Base-by-base conservation (phyloP, 805 yeast genomes). In the Zygotorulaspora sp. region DNA sequence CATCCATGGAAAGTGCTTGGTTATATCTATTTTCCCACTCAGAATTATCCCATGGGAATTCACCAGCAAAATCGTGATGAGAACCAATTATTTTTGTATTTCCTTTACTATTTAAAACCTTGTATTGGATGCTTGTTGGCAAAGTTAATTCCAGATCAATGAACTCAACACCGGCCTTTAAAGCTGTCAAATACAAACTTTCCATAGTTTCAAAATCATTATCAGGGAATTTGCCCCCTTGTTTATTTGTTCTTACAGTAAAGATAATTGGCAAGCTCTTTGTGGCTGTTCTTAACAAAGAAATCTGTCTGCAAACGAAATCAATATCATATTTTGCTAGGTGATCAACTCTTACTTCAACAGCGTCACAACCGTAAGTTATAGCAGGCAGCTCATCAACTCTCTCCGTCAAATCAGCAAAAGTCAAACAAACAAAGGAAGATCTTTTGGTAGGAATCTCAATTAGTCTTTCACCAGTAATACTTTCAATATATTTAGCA, bases 201-300 rank as follows among this genome's bases (percentile, higher is more conserved):
- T 68, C 71, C 40, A 85, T 71, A 14, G 62, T 52, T 4, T 60
- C 70, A 18, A 54, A 50, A 10, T 74, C 77, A 6, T 66, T 66
- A 53, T 83, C 86, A 1, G 83, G 83, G 64, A 86, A 84, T 29
- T 67, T 58, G 16, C 96, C 96, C 33, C 96, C 96, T 63, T 88
- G 96, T 3, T 78, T 66, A 47, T 66, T 55, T 1, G 95, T 83
- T 58, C 95, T 76, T 3, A 88, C 66, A 2, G 96, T 87, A 65
- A 77, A 85, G 36, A 90, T 73, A 29, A 89, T 79, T 26, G 97
- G 96, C 36, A 87, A 63, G n/a, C 55, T 52, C 22, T 67, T 64
- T 11, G 83, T 70, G 32, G 71, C 70, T 55, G 73, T 72, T 57
- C 96, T 78, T 47, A 90, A 62, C 11, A 71, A 50, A 2, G 87